Percentiles rank a stretch among this genome's conserved stretches.
Conservation (phyloP, 441 rosid genomes). For the Euphorbia celastroides region DNA sequence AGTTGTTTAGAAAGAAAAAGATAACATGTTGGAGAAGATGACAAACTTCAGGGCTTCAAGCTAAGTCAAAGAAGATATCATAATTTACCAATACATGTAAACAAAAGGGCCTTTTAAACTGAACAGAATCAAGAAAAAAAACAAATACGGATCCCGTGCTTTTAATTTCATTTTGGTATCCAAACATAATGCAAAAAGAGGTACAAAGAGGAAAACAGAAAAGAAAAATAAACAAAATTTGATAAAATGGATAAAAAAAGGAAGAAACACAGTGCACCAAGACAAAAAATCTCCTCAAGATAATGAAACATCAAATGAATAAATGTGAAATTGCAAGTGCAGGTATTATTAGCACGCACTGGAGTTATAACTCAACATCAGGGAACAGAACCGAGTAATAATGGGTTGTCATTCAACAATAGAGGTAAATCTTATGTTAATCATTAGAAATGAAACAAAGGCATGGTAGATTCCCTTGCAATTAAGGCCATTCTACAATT, state of each 20-base stretch:
- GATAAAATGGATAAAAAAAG: neutral
- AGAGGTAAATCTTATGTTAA: slow-evolving; percentile 6
- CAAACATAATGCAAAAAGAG: neutral
- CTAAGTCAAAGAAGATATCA: neutral
- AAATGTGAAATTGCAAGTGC: neutral
- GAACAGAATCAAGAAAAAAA: neutral
- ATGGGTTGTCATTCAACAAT: neutral
- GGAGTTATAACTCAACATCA: neutral
- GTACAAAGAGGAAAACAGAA: neutral
- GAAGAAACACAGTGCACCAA: neutral
- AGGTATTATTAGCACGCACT: slow-evolving; percentile 5
- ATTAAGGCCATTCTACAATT: neutral
- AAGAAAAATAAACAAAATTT: neutral
- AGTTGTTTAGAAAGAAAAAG: neutral
- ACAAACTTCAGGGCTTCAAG: neutral
- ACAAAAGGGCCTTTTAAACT: neutral
- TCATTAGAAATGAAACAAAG: neutral
- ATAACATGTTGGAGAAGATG: neutral
- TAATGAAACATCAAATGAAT: neutral
- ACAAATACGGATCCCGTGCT: neutral
- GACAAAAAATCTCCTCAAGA: neutral
- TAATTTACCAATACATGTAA: neutral
- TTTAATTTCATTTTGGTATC: neutral
- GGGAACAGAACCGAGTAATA: slow-evolving; percentile 11
- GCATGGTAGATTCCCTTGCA: slow-evolving; percentile 1